Base-by-base conservation (phyloP, 352 stramenopile genomes). In the Phytophthora brassicae region DNA sequence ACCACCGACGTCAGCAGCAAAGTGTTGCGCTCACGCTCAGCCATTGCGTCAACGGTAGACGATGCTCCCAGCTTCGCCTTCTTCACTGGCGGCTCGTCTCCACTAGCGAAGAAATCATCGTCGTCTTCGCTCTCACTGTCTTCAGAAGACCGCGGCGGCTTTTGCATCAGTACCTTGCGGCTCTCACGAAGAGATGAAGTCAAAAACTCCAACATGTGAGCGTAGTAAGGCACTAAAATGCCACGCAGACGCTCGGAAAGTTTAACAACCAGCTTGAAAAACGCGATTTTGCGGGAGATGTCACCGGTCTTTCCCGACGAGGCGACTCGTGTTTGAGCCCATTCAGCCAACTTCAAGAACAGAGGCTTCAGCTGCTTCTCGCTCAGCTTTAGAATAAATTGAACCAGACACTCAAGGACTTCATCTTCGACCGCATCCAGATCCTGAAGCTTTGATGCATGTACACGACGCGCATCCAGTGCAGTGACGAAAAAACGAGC, bases 311-410 rank as follows among this genome's bases (percentile, higher is more conserved):
- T 79, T 6, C 42, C 47, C 3, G 38, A 64, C 4, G 49, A 69
- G 17, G 49, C 64, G 4, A 77, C 57, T 26, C 72, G 79, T 22
- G 73, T 66, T 50, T 92, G 79, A 0, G 79, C 71, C 86, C 88
- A 96, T 68, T 93, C 82, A 16, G 65, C 65, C 43, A 96, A 64
- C 63, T 95, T 95, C 24, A 96, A 58, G 60, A 96, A 95, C 23
- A 96, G 64, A 49, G 89, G 89, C 68, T 95, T 94, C 38, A 95
- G 74, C 69, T 96, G 88, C 68, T 95, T 95, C 54, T 96, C 89
- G 60, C 83, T 95, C 23, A 96, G 57, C 48, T 94, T 91, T 22
- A 96, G 56, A 7, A 96, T 76, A 45, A 96, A 92, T 48, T 90
- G 74, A 19, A 94, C 74, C 12, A 95, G 64, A 20, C 82, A 83